phyloP scores from a whole-genome alignment of 495 filamentous ascomycete genomes.

The Podospora pseudocomata region DNA sequence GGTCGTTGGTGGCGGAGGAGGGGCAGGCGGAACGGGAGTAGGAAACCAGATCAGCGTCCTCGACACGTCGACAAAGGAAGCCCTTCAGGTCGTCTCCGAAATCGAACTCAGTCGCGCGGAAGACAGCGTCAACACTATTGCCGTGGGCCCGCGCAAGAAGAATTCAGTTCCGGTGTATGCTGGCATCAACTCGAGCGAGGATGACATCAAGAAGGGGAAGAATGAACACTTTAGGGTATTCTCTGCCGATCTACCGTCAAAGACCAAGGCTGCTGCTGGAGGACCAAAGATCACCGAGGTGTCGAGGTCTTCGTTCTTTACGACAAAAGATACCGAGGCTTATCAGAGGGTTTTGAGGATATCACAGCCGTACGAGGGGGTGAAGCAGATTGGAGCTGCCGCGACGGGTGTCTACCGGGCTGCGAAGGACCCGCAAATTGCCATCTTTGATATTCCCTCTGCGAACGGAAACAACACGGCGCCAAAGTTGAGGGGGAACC shows the following conservation, averaged over 20 bases:
- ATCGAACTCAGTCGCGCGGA: conserved; percentile 81
- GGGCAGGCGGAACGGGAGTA: conserved; percentile 78
- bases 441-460: conserved; percentile 67
- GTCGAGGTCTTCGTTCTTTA: conserved; percentile 62
- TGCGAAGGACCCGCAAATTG: conserved; percentile 67
- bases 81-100: conserved; percentile 64
- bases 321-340: conserved; percentile 55
- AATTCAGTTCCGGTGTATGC: conserved; percentile 63
- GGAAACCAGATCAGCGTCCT: conserved; percentile 84
- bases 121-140: conserved; percentile 85
- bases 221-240: conserved; percentile 91
- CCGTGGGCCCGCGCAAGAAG: conserved; percentile 55
- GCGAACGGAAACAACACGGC: conserved; percentile 41
- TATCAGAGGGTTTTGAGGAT: conserved; percentile 79
- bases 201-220: conserved; percentile 65
- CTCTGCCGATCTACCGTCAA: conserved; percentile 50
- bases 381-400: conserved; percentile 61
- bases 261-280: conserved; percentile 36
- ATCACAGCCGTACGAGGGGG: conserved; percentile 39
- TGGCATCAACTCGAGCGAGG: conserved; percentile 80
- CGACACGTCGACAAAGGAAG: conserved; percentile 57
- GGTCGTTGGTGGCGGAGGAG: conserved; percentile 88
- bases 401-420: conserved; percentile 57
- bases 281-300: conserved; percentile 50
- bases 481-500: conserved; percentile 61